Base-by-base conservation (phyloP, 192 early-diverging fungal genomes). In the Funneliformis geosporum region DNA sequence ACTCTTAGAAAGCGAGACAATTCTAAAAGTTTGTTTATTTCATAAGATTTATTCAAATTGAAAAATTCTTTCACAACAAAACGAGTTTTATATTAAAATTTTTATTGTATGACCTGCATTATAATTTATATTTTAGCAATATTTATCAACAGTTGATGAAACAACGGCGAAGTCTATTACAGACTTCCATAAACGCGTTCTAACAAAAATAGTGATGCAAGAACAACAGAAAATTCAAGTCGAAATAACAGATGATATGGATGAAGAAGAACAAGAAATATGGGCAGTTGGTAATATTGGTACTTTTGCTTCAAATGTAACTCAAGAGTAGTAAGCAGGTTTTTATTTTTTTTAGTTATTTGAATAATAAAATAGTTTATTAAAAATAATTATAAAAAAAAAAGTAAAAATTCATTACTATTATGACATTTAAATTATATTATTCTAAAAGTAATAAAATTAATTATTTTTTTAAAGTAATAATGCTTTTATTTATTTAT, bases 151-250 rank as follows among this genome's bases (percentile, higher is more conserved):
- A 4, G 81, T 85, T 2, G 83, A 86, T 40, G 82, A 87, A 9
- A 82, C 83, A 10, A 86, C 85, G 47, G 88, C 84, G 23, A 89
- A 84, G 59, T 64, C 76, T 60, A 70, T 90, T 28, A 44, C 83
- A 59, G 91, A 93, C 28, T 91, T 91, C 78, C 88, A 92, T 74
- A 88, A 90, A 25, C 85, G 91, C 10, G 88, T 90, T 64, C 80
- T 88, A 77, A 84, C 84, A 27, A 88, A 88, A 73, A 44, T 86
- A 59, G 81, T 82, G 40, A 23, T 66, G 8, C 83, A 87, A 75
- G 86, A 87, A 71, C 65, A 81, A 5, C 44, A 81, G 5, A 66
- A 82, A 46, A 66, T 84, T 55, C 84, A 83, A 76, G 83, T 80
- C 0, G 83, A 65, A 50, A 69, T 78, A 55, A 78, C 79, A 10